Evolutionary conservation across 2,329 filamentous ascomycete species (phyloP).

Genomic region (Trematosphaeria pertusa): DNA sequence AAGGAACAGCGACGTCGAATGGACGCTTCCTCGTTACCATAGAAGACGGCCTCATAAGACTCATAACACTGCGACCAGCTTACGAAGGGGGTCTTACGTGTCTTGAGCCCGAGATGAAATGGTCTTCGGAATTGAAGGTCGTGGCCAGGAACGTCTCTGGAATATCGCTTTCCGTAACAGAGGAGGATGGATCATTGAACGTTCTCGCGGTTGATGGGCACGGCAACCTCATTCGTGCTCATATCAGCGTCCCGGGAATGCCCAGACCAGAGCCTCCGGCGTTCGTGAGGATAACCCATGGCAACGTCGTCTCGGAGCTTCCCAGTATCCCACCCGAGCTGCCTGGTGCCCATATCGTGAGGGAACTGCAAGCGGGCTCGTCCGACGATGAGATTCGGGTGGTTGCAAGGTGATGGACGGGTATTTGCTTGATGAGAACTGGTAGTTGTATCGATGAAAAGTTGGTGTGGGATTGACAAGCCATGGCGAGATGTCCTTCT

Average conservation of each 20-base stretch:
- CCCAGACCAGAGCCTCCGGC: slow-evolving; percentile 5
- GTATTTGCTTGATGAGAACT: too few species aligned
- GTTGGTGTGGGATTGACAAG: too few species aligned
- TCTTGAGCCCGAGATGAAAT: slow-evolving; percentile 4
- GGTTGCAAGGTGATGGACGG: too few species aligned
- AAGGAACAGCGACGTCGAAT: slow-evolving; percentile 19
- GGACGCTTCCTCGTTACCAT: slow-evolving; percentile 24
- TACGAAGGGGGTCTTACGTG: slow-evolving; percentile 23
- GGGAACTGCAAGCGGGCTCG: too few species aligned
- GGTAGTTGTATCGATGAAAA: too few species aligned
- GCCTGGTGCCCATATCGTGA: too few species aligned
- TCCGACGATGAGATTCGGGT: too few species aligned
- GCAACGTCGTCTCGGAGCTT: too few species aligned
- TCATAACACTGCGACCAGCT: slow-evolving; percentile 19
- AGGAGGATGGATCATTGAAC: slow-evolving; percentile 19
- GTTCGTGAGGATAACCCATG: neutral
- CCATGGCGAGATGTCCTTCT: too few species aligned
- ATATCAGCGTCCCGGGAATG: slow-evolving; percentile 22
- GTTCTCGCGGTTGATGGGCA: slow-evolving; percentile 26
- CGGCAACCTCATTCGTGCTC: slow-evolving; percentile 18
- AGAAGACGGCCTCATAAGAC: slow-evolving; percentile 18
- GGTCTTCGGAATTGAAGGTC: slow-evolving; percentile 13
- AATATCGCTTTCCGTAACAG: slow-evolving; percentile 23
- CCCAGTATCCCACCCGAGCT: too few species aligned
- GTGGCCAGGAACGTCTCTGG: slow-evolving; percentile 8